Base-by-base conservation (phyloP, 805 yeast genomes). In the Zygosaccharomyces lentus region DNA sequence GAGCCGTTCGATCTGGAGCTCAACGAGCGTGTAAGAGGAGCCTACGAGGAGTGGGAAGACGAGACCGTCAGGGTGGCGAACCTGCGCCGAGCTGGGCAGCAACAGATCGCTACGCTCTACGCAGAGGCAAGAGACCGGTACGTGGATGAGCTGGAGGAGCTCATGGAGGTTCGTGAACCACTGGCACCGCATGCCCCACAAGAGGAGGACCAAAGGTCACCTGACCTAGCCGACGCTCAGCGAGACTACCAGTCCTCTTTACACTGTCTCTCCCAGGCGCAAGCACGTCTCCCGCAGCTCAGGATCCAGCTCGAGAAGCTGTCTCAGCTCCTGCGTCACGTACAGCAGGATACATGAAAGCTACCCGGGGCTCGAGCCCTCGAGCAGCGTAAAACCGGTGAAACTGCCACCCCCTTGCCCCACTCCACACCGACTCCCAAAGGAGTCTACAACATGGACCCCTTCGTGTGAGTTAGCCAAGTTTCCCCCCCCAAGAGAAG, bases 1-100 rank as follows among this genome's bases (percentile, higher is more conserved):
- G 93, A 83, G 59, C 88, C 90, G 0, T 84, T 83, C 62, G 91
- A 87, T 57, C 65, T 75, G 32, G 80, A 74, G 15, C 63, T 84
- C 48, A 82, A 84, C 61, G 81, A 77, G 47, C 61, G 71, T 45
- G 73, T 86, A 24, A 69, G 91, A 38, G 69, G 73, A 40, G 54
- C 77, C 40, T 77, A 84, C 50, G 72, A 73, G 40, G 71, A 74
- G 31, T 81, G 85, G 47, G 95, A 87, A 52, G 74, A 72, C 39
- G 77, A 76, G 49, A 78, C 87, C 0, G 73, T 79, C 1, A 73
- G 70, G 46, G 75, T 82, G 13, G 75, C 87, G 0, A 68, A 70
- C 17, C 62, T 82, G 44, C 67, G 93, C 41, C 70, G 78, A 41
- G 71, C 71, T 15, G 68, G 76, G 9, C 89, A 88, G 0, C 49